These are phyloP conservation scores for Apiotrichum gracile DNA, from an alignment of 1,284 basidiomycete species.

Conservation along the genomic window DNA sequence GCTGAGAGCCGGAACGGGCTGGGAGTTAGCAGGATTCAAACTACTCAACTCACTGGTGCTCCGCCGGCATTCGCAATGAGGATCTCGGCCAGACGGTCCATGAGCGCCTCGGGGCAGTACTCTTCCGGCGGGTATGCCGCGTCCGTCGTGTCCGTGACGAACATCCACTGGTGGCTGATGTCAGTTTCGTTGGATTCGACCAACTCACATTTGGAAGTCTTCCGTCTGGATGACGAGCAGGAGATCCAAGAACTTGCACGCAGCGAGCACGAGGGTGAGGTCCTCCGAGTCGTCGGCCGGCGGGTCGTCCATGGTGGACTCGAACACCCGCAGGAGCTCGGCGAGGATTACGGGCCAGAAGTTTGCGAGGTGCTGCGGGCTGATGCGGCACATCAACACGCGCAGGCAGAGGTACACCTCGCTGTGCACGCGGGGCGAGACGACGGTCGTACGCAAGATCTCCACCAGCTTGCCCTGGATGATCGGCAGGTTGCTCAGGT, in stretches of 20 bases:
- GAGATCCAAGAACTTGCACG: constrained; percentile 89
- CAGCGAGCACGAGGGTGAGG: constrained; percentile 72
- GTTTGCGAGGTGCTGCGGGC: constrained; percentile 82
- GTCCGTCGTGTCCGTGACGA: constrained; percentile 95
- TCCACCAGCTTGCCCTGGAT: constrained; percentile 98
- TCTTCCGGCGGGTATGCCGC: constrained; percentile 81
- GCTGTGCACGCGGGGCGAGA: constrained; percentile 79
- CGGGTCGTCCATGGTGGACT: constrained; percentile 49
- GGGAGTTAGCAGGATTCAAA: neutral
- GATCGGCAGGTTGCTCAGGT: constrained; percentile 78
- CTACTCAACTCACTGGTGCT: neutral
- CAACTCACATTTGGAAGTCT: constrained; percentile 88
- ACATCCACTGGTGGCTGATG: constrained; percentile 93
- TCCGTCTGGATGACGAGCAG: constrained; percentile 87
- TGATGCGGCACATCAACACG: constrained; percentile 84
- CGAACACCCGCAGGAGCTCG: constrained; percentile 66
- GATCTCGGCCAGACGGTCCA: constrained; percentile 85
- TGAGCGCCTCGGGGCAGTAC: constrained; percentile 76
- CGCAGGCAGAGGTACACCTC: constrained; percentile 91
- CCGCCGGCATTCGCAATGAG: constrained; percentile 49
- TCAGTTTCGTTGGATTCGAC: neutral
- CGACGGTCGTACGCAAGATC: constrained; percentile 66
- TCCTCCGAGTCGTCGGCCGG: constrained; percentile 71
- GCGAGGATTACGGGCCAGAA: constrained; percentile 96
- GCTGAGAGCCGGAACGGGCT: neutral